Conservation (phyloP, 148 eudicot species). For the Beta vulgaris region DNA sequence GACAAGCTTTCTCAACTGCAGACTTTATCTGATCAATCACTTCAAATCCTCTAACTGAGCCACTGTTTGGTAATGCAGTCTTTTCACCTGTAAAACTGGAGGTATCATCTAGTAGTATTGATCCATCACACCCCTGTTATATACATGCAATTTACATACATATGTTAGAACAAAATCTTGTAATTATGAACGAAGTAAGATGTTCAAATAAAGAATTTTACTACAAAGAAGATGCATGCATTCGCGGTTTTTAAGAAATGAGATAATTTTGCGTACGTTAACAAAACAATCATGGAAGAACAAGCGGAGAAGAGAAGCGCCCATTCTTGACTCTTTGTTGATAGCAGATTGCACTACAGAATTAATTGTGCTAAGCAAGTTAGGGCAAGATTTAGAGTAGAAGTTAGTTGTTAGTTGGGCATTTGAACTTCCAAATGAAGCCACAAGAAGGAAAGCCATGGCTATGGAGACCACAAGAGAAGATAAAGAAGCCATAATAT, state of each 20-base stretch:
- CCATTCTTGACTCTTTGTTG: constrained; percentile 9
- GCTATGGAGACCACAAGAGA: not conserved
- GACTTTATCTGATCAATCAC: not conserved
- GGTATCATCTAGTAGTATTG: not conserved
- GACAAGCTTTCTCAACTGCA: not conserved
- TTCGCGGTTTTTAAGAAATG: not conserved
- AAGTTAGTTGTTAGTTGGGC: constrained; percentile 23
- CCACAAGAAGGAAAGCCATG: not conserved
- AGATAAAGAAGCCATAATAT: constrained; percentile 14
- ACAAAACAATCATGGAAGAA: constrained; percentile 21
- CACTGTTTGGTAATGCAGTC: not conserved
- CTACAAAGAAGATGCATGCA: not conserved
- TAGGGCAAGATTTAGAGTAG: constrained; percentile 24
- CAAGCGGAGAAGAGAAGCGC: constrained; percentile 19
- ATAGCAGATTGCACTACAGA: constrained; percentile 17
- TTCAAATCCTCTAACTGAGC: not conserved
- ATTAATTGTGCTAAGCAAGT: constrained; percentile 4
- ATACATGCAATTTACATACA: not conserved
- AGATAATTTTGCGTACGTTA: not conserved
- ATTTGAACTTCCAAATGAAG: constrained; percentile 13
- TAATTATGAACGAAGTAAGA: too few relatives aligned
- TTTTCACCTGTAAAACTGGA: not conserved
- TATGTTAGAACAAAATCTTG: too few relatives aligned
- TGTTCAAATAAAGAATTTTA: too few relatives aligned
- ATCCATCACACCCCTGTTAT: not conserved